These are phyloP conservation scores for Wickerhamiella cacticola DNA, from an alignment of 805 yeast genomes.

Conservation along the genomic window DNA sequence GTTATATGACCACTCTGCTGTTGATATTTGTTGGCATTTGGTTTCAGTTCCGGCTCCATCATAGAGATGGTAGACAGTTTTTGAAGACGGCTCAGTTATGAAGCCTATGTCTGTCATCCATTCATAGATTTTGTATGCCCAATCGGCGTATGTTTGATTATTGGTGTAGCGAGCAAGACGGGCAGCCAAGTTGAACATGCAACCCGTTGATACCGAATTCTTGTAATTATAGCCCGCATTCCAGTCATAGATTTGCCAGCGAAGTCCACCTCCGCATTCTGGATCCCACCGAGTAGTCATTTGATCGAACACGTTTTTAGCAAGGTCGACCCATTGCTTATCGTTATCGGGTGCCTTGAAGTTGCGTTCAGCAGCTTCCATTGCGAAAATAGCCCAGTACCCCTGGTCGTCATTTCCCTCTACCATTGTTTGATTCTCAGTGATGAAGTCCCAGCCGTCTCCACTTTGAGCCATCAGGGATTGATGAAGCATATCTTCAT, in stretches of 20 bases:
- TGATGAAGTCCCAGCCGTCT: constrained; percentile 51
- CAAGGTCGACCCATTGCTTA: constrained; percentile 53
- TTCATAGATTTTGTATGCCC: constrained; percentile 58
- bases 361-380: constrained; percentile 69
- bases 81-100: constrained; percentile 25
- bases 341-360: constrained; percentile 51
- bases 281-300: constrained; percentile 68
- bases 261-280: constrained; percentile 53
- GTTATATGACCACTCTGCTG: constrained; percentile 62
- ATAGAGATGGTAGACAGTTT: constrained; percentile 34
- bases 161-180: constrained; percentile 68
- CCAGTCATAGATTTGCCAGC: constrained; percentile 89
- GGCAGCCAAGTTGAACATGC: constrained; percentile 68
- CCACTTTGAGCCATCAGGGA: constrained; percentile 60
- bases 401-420: constrained; percentile 90
- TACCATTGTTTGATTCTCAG: constrained; percentile 62
- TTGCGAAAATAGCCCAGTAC: constrained; percentile 73
- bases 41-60: constrained; percentile 52
- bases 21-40: constrained; percentile 39
- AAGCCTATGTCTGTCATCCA: constrained; percentile 49
- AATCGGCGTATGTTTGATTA: constrained; percentile 56
- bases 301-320: constrained; percentile 73
- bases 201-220: constrained; percentile 71
- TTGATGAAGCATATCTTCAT: constrained; percentile 39
- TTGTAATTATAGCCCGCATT: constrained; percentile 79